Percentiles rank a stretch among this genome's conserved stretches.
Conservation (phyloP, 2,329 filamentous ascomycete genomes). For the Arthrobotrys pseudoclavata region DNA sequence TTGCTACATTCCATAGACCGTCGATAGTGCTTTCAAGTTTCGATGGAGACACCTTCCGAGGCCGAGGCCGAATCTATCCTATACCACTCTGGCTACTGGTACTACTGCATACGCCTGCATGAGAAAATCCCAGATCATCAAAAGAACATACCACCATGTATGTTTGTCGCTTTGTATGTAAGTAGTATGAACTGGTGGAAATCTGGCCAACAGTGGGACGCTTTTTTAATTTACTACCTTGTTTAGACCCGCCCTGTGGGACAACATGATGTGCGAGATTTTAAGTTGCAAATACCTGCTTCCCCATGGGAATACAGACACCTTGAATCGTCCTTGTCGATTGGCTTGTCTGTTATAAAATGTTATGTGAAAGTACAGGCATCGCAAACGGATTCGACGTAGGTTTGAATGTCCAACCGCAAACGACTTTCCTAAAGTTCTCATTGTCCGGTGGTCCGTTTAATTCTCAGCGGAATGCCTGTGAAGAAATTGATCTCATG, state of each 20-base stretch:
- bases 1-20: conserved; percentile 24
- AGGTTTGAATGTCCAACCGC: conserved; percentile 6
- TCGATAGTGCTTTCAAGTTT: conserved; percentile 15
- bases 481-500: conserved; percentile 16
- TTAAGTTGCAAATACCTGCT: conserved; percentile 9
- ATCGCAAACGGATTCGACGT: conserved; percentile 14
- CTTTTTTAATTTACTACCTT: background rate
- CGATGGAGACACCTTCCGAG: conserved; percentile 6
- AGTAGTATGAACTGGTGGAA: conserved; percentile 13
- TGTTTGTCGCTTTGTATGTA: background rate
- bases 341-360: background rate
- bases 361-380: conserved; percentile 1
- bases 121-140: conserved; percentile 27
- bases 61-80: conserved; percentile 9
- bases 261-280: conserved; percentile 34
- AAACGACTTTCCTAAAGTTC: conserved; percentile 4
- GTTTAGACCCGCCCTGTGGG: conserved; percentile 23
- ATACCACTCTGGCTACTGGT: conserved; percentile 1
- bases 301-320: too few species aligned
- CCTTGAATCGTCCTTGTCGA: background rate
- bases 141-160: conserved; percentile 11
- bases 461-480: background rate
- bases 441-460: background rate
- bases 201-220: conserved; percentile 44
- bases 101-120: conserved; percentile 10